Evolutionary conservation across 495 filamentous ascomycete genomes (phyloP).

Genomic region (Aspergillus cristatus): DNA sequence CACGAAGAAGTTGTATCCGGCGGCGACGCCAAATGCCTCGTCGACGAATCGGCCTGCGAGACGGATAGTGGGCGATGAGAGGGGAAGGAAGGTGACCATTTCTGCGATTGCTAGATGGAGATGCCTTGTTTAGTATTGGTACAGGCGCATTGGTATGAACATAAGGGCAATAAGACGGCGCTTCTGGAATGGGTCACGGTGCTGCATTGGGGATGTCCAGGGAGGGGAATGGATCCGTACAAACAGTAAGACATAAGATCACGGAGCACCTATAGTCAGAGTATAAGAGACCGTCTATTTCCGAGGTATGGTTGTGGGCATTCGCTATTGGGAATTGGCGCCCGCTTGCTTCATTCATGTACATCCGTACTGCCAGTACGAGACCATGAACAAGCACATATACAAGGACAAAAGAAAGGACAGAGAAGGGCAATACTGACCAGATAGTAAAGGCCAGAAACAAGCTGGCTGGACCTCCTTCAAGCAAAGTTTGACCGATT

Average conservation of each 20-base stretch:
- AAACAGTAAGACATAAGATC: constrained; percentile 59
- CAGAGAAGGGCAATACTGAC: constrained; percentile 14
- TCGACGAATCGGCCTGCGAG: constrained; percentile 76
- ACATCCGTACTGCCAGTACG: no score
- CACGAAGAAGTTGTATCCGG: constrained; percentile 66
- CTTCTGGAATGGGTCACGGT: neutral
- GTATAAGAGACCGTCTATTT: constrained; percentile 21
- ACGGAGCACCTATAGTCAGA: constrained; percentile 49
- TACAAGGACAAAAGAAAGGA: constrained; percentile 4
- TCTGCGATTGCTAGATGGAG: constrained; percentile 52
- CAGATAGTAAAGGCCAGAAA: constrained; percentile 58
- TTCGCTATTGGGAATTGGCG: neutral
- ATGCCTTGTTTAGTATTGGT: constrained; percentile 11
- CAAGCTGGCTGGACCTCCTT: constrained; percentile 66
- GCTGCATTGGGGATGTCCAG: constrained; percentile 1
- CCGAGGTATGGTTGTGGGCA: no score
- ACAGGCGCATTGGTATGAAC: neutral
- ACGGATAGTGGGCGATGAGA: constrained; percentile 74
- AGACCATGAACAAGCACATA: neutral
- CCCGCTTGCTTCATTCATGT: no score
- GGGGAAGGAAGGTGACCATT: constrained; percentile 75
- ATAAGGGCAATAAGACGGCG: constrained; percentile 1
- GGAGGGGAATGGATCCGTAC: constrained; percentile 22
- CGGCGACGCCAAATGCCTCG: constrained; percentile 49
- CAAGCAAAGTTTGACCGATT: constrained; percentile 57